phyloP scores from a whole-genome alignment of 179 eudicot genomes.

The Camellia oleifera region DNA sequence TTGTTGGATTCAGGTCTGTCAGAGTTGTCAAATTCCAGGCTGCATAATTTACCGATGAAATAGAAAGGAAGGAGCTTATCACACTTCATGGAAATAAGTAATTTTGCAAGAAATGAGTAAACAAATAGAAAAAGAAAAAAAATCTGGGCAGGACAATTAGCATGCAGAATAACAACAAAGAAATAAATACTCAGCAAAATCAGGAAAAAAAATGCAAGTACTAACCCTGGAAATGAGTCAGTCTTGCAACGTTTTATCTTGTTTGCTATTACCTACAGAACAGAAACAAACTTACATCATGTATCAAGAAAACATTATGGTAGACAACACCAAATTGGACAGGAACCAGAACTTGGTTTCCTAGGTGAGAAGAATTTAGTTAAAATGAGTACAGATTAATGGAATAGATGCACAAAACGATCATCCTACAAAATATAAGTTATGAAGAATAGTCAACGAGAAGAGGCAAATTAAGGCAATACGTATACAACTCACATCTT shows the following conservation, averaged over 20 bases:
- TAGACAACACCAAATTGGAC: not conserved
- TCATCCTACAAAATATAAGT: not conserved
- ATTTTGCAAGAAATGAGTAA: not conserved
- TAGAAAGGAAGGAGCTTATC: constrained; percentile 16
- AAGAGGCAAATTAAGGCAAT: constrained; percentile 2
- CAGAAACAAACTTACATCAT: not conserved
- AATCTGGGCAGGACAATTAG: not conserved
- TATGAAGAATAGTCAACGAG: not conserved
- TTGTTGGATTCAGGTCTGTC: constrained; percentile 96
- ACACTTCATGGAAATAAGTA: not conserved
- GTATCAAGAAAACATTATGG: not conserved
- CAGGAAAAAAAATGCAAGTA: constrained; percentile 6
- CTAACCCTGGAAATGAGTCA: constrained; percentile 80
- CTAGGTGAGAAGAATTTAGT: not conserved
- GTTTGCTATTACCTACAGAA: constrained; percentile 71
- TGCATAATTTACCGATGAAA: constrained; percentile 27
- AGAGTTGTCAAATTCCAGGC: constrained; percentile 84
- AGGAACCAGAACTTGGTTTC: not conserved
- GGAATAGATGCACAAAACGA: not conserved
- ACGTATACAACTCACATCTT: constrained; percentile 70
- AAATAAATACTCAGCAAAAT: not conserved
- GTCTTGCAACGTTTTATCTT: constrained; percentile 99
- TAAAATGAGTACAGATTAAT: not conserved
- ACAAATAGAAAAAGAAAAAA: not conserved
- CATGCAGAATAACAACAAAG: not conserved